Evolutionary conservation across 768 basidiomycete species (phyloP), one percentile per base, ranked within the genome.

Genomic region (Zangia roseola): DNA sequence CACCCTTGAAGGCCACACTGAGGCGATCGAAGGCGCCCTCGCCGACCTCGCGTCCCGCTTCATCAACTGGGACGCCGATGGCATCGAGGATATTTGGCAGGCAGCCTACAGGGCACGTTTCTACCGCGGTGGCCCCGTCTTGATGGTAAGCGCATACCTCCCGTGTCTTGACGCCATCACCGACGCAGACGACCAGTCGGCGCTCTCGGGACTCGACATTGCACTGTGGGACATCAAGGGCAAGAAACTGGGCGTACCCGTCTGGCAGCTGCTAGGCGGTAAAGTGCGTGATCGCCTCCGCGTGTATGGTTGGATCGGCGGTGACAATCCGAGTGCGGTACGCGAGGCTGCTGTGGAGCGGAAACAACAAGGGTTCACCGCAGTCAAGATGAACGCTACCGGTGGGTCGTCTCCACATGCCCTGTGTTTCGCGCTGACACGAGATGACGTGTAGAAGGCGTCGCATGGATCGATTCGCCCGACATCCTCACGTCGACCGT

Each of bases 151-250:
- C 10, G 16, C 37, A 38, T 23, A 19, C 10, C 12, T 16, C 38
- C 10, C 16, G 13, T 13, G 30, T 31, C 31, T 6, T 31, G 31
- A 9, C 16, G 14, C 10, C 31, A 1, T 16, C 31, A 31, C 31
- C 16, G 6, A 31, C 13, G 3, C 14, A 16, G 31, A 16, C 14
- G 24, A 26, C n/a, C 13, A 79, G 76, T 80, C 76, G 24, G 80
- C 76, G 9, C 63, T 80, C 10, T 78, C 80, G 2, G 82, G 83
- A 0, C 64, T 87, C 25, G 83, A 86, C 63, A 87, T 88, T 49
- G 83, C 84, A 1, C 69, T 88, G 1, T 78, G 86, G 86, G 86
- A 88, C 58, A 84, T 88, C 67, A 87, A 87, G 55, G 87, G 87
- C n/a, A 86, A 86, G 68, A 82, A 80, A 28, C 74, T 87, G 2